phyloP scores from a whole-genome alignment of 768 basidiomycete species.

The Amanita fuliginea region DNA sequence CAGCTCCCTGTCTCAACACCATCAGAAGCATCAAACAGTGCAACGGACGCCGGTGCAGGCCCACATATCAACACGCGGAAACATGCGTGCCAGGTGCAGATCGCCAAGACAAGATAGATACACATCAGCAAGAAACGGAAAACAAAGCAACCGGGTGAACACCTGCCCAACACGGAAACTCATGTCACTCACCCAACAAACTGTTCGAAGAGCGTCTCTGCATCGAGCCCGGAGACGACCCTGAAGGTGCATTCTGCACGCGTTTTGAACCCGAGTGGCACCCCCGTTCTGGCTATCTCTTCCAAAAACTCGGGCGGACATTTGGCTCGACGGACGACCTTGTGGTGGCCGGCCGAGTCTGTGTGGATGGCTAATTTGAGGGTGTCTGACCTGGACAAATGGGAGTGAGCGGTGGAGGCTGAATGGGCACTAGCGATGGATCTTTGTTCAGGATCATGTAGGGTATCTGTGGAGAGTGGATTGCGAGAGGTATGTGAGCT shows the following conservation, averaged over 20 bases:
- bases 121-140: neutral
- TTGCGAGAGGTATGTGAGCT: neutral
- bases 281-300: constrained; percentile 23
- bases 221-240: constrained; percentile 30
- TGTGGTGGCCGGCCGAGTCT: neutral
- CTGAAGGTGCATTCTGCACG: constrained; percentile 24
- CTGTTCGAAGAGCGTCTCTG: constrained; percentile 27
- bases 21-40: neutral
- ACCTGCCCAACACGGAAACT: neutral
- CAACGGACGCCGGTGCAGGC: neutral
- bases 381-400: constrained; percentile 1
- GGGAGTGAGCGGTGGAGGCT: neutral
- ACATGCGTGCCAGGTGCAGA: neutral
- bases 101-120: neutral
- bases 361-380: constrained; percentile 2
- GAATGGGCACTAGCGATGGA: constrained; percentile 4
- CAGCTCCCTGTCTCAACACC: constrained; percentile 8
- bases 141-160: neutral
- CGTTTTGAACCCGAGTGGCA: constrained; percentile 18
- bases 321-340: constrained; percentile 21
- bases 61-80: neutral
- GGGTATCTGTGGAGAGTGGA: neutral
- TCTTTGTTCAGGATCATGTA: neutral
- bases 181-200: constrained; percentile 25
- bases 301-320: constrained; percentile 36